These are phyloP conservation scores for Camptophora hylomeconis DNA, from an alignment of 2,329 filamentous ascomycete species.

Conservation along the genomic window DNA sequence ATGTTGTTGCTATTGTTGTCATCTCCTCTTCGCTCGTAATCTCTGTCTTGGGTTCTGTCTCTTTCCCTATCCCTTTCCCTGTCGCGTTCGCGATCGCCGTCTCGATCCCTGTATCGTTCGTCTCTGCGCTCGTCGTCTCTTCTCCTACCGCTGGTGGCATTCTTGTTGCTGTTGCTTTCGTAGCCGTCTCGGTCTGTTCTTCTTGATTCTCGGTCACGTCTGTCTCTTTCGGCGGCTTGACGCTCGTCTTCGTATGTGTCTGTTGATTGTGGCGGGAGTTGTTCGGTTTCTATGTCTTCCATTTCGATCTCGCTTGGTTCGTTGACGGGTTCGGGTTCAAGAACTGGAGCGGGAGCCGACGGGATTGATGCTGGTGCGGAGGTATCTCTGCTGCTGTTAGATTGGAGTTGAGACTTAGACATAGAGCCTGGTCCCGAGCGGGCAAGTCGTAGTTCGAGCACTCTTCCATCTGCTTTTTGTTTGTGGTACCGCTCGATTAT, in stretches of 20 bases:
- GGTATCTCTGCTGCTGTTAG: neutral
- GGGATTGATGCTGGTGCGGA: conserved; percentile 2
- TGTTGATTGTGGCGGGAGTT: no score
- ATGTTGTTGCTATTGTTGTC: conserved; percentile 8
- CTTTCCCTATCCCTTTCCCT: conserved; percentile 8
- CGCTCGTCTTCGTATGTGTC: conserved; percentile 8
- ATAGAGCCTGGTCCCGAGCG: conserved; percentile 13
- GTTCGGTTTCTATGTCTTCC: conserved; percentile 13
- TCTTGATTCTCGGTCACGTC: conserved; percentile 5
- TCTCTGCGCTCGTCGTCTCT: conserved; percentile 11
- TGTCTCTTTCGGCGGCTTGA: conserved; percentile 6
- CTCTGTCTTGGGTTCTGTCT: conserved; percentile 7
- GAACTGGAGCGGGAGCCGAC: conserved; percentile 1
- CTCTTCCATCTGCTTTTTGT: conserved; percentile 50
- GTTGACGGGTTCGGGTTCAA: neutral
- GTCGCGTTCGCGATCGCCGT: conserved; percentile 8
- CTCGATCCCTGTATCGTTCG: conserved; percentile 9
- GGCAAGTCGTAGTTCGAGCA: conserved; percentile 45
- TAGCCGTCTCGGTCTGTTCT: conserved; percentile 3
- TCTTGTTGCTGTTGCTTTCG: conserved; percentile 4
- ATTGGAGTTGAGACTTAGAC: neutral
- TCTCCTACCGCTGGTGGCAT: conserved; percentile 3
- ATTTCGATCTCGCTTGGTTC: conserved; percentile 21
- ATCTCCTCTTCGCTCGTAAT: conserved; percentile 10
- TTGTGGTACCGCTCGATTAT: conserved; percentile 50